Evolutionary conservation across 768 basidiomycete genomes (phyloP), one percentile per base, ranked within the genome.

Genomic region (Boletus subparvulus): DNA sequence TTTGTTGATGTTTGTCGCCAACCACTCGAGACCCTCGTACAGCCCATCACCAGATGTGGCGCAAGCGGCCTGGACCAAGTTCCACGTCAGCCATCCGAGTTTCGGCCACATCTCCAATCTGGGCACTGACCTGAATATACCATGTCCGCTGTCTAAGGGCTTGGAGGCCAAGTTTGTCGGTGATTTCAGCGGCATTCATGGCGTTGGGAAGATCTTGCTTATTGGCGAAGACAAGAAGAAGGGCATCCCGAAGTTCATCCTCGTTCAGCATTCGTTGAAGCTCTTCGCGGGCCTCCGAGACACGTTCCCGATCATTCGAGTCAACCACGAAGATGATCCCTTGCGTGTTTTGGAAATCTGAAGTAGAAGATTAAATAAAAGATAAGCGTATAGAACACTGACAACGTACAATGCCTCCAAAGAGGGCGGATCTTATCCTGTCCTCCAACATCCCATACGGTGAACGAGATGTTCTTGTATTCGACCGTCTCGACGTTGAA

Each of bases 401-500:
- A 63, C 45, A 52, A 86, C 94, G 71, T 70, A 97, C 97, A 99
- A 82, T 99, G 97, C 86, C 96, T 93, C 97, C 97, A 99, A 67
- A 98, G 86, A 65, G 96, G 96, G 68, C 96, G 88, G 76, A 98
- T 98, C 88, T 98, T 99, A 80, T 99, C 96, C 80, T 99, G 96
- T 68, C 96, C 97, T 85, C 97, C 97, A 62, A 99, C 97, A 78
- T 99, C 97, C 97, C 97, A 98, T 45, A 98, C 97, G 24, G 96
- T 99, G 86, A 99, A 99, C 26, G 94, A 97, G 64, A 98, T 98
- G 83, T 98, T 99, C 85, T 98, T 98, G 80, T 99, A 98, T 77
- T 98, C 96, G 65, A 99, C 97, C 59, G 97, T 98, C 83, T 99
- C 97, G 66, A 99, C 97, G 74, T 99, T 99, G 83, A 99, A 99